Conservation (phyloP, 495 filamentous ascomycete species). For the Annulohypoxylon maeteangense region DNA sequence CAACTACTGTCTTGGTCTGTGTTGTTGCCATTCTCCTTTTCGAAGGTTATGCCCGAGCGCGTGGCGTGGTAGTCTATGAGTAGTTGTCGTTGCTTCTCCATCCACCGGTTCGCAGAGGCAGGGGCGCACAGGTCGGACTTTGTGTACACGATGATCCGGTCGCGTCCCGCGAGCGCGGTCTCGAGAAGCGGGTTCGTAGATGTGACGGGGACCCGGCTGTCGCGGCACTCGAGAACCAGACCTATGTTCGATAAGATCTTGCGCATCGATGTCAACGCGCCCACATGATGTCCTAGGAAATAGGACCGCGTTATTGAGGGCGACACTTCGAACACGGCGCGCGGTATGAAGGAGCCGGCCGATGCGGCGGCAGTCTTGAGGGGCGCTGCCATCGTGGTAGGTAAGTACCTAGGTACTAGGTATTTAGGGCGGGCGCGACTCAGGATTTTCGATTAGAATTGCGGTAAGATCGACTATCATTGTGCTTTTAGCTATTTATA, state of each 20-base stretch:
- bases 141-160: constrained; percentile 89
- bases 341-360: constrained; percentile 72
- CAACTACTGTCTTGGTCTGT: not conserved
- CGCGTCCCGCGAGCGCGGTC: constrained; percentile 69
- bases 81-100: constrained; percentile 33
- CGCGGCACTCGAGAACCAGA: constrained; percentile 93
- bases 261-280: constrained; percentile 88
- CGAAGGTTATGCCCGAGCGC: constrained; percentile 58
- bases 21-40: not conserved
- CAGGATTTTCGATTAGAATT: not conserved
- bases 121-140: constrained; percentile 78
- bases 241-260: constrained; percentile 81
- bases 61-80: constrained; percentile 32
- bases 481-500: not conserved
- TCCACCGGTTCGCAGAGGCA: constrained; percentile 9
- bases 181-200: constrained; percentile 94
- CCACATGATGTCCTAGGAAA: constrained; percentile 93
- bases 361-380: constrained; percentile 34
- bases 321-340: constrained; percentile 71
- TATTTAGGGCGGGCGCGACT: not conserved
- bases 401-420: not conserved
- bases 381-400: constrained; percentile 26
- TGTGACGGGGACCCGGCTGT: constrained; percentile 88
- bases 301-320: constrained; percentile 84
- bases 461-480: constrained; percentile 3